Percentiles rank a stretch among this genome's conserved stretches.
Conservation (phyloP, 2,329 filamentous ascomycete genomes). For the Diplodia seriata region DNA sequence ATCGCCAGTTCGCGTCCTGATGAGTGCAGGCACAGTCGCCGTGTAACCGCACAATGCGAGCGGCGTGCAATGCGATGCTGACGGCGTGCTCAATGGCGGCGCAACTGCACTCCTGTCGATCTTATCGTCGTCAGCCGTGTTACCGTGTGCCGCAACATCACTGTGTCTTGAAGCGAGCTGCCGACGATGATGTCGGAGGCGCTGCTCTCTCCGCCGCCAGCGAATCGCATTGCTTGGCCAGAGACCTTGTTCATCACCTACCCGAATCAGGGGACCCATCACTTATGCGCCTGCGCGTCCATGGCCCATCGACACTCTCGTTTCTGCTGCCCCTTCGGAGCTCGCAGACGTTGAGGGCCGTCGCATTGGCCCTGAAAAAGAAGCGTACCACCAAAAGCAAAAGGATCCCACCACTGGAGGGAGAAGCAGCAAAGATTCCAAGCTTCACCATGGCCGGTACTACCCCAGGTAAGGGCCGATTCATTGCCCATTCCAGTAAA, state of each 20-base stretch:
- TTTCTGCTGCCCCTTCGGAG: not conserved
- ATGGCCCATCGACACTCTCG: not conserved
- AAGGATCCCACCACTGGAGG: not conserved
- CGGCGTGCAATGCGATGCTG: not conserved
- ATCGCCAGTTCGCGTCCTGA: not conserved
- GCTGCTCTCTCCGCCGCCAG: not conserved
- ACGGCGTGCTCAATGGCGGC: not conserved
- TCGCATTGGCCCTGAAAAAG: not conserved
- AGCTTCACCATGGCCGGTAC: not conserved
- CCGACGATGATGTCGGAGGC: conserved; percentile 15
- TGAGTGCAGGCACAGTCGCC: too few relatives aligned
- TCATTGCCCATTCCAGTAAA: conserved; percentile 28
- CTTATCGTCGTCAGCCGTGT: conserved; percentile 1
- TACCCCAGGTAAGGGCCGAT: conserved; percentile 27
- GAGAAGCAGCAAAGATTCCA: conserved; percentile 14
- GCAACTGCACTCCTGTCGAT: conserved; percentile 16
- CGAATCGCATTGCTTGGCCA: not conserved
- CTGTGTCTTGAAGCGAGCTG: not conserved
- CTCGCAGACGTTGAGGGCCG: too few relatives aligned
- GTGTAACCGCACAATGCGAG: not conserved
- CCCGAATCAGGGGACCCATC: conserved; percentile 11
- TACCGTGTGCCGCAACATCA: not conserved
- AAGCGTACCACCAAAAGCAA: conserved; percentile 1
- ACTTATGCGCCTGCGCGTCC: not conserved
- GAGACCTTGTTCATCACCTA: not conserved